These are phyloP conservation scores for Exophiala sp. DNA, from an alignment of 2,329 filamentous ascomycete species.

Conservation along the genomic window DNA sequence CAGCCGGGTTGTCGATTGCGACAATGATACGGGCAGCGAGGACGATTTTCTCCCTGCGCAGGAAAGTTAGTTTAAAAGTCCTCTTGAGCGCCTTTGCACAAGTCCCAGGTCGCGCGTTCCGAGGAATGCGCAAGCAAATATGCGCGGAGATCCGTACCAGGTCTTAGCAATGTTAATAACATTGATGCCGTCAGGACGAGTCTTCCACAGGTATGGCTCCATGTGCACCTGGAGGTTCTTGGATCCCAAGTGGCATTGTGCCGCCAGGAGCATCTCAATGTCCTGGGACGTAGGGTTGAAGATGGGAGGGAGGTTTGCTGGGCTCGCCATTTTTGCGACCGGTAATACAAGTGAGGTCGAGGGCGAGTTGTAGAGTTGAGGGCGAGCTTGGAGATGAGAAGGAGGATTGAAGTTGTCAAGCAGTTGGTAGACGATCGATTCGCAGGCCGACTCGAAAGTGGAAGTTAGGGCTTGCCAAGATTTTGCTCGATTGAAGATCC, in stretches of 20 bases:
- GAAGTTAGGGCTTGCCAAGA: conserved; percentile 14
- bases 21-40: conserved; percentile 98
- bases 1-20: conserved; percentile 98
- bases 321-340: conserved; percentile 57
- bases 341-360: conserved; percentile 44
- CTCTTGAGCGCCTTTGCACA: background rate
- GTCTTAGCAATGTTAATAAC: conserved; percentile 99
- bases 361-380: conserved; percentile 41
- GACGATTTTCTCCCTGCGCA: conserved; percentile 93
- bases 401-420: conserved; percentile 15
- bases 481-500: background rate
- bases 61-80: conserved; percentile 4
- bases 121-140: background rate
- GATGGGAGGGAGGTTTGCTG: conserved; percentile 83
- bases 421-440: conserved; percentile 27
- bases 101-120: background rate
- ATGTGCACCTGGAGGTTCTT: conserved; percentile 99
- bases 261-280: conserved; percentile 98
- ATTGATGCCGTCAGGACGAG: conserved; percentile 95
- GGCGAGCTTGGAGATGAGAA: conserved; percentile 29
- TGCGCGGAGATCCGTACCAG: conserved; percentile 58
- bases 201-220: conserved; percentile 99
- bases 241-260: conserved; percentile 91
- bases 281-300: conserved; percentile 98
- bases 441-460: background rate